These are phyloP conservation scores for Fomitopsis serialis DNA, from an alignment of 768 basidiomycete genomes.

Conservation along the genomic window DNA sequence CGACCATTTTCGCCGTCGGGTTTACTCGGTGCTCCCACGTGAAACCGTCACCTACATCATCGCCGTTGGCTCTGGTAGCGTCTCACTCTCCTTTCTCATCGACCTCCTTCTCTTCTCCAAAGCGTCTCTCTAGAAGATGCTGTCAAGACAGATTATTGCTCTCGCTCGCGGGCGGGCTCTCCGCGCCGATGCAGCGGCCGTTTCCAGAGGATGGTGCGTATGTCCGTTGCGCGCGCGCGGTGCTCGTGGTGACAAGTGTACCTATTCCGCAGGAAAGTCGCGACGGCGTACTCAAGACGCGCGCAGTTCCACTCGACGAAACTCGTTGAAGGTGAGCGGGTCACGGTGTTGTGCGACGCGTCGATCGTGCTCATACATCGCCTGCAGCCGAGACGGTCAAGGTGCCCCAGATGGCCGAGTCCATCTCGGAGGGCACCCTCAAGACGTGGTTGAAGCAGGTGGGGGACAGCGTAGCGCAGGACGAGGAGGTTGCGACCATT, in stretches of 20 bases:
- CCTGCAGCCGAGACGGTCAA: constrained; percentile 79
- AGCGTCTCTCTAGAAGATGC: constrained; percentile 35
- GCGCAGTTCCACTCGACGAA: constrained; percentile 68
- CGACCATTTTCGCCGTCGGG: not conserved
- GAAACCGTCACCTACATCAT: not conserved
- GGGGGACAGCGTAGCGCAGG: constrained; percentile 83
- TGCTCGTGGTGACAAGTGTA: constrained; percentile 13
- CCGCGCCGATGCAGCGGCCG: constrained; percentile 28
- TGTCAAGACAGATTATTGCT: constrained; percentile 65
- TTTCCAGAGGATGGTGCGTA: constrained; percentile 46
- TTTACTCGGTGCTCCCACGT: constrained; percentile 2
- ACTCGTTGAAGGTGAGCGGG: constrained; percentile 54
- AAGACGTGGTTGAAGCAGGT: constrained; percentile 93
- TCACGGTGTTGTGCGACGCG: constrained; percentile 1
- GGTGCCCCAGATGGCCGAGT: constrained; percentile 97
- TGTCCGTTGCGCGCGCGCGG: not conserved
- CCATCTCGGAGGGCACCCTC: constrained; percentile 95
- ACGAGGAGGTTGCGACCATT: constrained; percentile 96
- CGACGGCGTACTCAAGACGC: constrained; percentile 40
- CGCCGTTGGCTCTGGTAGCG: not conserved
- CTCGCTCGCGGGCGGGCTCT: constrained; percentile 57
- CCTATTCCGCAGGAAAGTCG: constrained; percentile 35
- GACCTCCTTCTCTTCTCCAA: not conserved
- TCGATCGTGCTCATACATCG: constrained; percentile 2
- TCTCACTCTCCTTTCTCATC: not conserved